phyloP scores from a whole-genome alignment of 2,329 filamentous ascomycete species.

The Phyllosticta capitalensis region DNA sequence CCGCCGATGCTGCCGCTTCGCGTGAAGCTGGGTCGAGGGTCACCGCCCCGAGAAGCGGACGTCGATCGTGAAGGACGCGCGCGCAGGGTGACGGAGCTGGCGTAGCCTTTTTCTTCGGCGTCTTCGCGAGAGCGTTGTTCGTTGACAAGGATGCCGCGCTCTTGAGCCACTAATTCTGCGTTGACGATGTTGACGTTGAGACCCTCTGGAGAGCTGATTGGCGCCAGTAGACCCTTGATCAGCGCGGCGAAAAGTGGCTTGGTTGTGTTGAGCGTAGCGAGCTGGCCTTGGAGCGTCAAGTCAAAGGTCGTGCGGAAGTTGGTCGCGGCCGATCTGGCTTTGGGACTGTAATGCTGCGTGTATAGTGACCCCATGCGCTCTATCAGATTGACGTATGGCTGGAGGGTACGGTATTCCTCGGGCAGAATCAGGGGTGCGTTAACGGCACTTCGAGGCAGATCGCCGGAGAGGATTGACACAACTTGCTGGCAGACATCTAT shows the following conservation, averaged over 20 bases:
- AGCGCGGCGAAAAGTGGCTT: constrained; percentile 70
- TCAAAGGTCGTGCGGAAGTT: constrained; percentile 60
- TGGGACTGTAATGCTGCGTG: constrained; percentile 58
- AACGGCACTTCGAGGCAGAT: constrained; percentile 65
- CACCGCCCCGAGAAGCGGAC: neutral
- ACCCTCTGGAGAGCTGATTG: constrained; percentile 54
- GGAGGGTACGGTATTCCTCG: constrained; percentile 67
- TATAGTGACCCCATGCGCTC: constrained; percentile 74
- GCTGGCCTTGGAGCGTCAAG: constrained; percentile 65
- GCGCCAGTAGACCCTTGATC: constrained; percentile 63
- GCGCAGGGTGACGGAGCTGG: constrained; percentile 60
- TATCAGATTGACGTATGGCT: constrained; percentile 65
- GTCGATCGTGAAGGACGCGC: constrained; percentile 38
- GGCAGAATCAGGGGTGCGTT: constrained; percentile 75
- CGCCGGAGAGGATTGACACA: constrained; percentile 60
- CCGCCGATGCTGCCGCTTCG: constrained; percentile 16
- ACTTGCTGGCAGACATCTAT: constrained; percentile 78
- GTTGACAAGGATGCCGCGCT: constrained; percentile 68
- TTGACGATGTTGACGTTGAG: constrained; percentile 76
- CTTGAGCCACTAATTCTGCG: constrained; percentile 62
- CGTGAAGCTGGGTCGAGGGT: constrained; percentile 4
- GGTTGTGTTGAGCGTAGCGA: constrained; percentile 63
- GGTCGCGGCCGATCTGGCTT: constrained; percentile 10
- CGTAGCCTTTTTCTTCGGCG: constrained; percentile 53
- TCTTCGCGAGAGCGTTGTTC: constrained; percentile 58